These are phyloP conservation scores for Astrothelium subdiscretum DNA, from an alignment of 495 filamentous ascomycete genomes.

Conservation along the genomic window DNA sequence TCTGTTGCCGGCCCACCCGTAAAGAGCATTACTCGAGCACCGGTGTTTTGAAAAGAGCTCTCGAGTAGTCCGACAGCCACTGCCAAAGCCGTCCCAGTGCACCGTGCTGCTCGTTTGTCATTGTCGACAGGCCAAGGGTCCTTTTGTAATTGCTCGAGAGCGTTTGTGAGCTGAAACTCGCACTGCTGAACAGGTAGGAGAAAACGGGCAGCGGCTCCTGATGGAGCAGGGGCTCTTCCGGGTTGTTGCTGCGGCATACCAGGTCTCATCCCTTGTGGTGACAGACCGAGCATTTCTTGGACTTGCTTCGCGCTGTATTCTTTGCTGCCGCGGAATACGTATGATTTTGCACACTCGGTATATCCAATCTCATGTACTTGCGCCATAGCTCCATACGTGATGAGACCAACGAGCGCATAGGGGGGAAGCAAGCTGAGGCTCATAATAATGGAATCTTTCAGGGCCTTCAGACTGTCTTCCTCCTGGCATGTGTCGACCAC, in stretches of 20 bases:
- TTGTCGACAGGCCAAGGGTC: constrained; percentile 97
- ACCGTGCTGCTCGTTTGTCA: constrained; percentile 82
- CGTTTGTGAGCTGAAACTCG: constrained; percentile 96
- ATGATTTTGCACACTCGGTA: constrained; percentile 97
- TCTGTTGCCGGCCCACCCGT: constrained; percentile 92
- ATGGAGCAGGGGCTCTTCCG: constrained; percentile 47
- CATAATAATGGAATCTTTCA: constrained; percentile 96
- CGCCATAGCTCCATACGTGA: constrained; percentile 95
- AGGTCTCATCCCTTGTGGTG: constrained; percentile 57
- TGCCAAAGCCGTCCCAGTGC: constrained; percentile 90
- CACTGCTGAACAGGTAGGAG: constrained; percentile 89
- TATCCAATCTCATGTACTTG: constrained; percentile 99
- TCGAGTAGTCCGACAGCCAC: constrained; percentile 90
- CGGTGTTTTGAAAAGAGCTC: constrained; percentile 88
- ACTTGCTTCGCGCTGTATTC: constrained; percentile 95
- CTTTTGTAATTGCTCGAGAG: constrained; percentile 90
- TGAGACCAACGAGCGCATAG: constrained; percentile 85
- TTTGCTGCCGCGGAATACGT: constrained; percentile 96
- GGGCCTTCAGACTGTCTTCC: constrained; percentile 86
- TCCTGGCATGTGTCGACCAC: constrained; percentile 99
- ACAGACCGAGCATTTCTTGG: constrained; percentile 92
- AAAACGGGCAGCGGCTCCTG: constrained; percentile 77
- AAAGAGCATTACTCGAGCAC: constrained; percentile 94
- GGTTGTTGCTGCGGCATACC: constrained; percentile 59
- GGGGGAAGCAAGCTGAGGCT: constrained; percentile 89